Evolutionary conservation across 208 protist genomes (phyloP), one percentile per base, ranked within the genome.

Genomic region (Leishmania arabica): DNA sequence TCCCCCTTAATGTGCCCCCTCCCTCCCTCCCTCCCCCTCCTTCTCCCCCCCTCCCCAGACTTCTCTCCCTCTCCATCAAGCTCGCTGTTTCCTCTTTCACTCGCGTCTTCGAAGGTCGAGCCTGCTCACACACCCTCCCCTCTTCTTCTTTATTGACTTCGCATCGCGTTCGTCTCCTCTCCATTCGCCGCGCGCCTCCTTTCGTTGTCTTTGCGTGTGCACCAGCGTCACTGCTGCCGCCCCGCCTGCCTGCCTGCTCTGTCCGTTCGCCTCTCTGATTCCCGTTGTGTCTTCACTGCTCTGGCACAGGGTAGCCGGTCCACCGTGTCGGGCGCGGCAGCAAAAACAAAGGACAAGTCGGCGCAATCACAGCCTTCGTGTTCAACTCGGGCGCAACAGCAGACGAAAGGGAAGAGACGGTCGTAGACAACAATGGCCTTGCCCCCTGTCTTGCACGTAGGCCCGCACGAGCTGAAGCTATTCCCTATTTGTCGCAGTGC

Each of bases 391-490:
- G 45, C 37, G 54, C 17, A 0, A 21, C 21, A 42, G 45, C n/a
- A 40, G 3, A 31, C 2, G 3, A 34, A n/a, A 1, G 27, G 47
- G 34, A 3, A 7, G 9, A 68, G 31, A 40, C 31, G 6, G 11
- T 27, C 9, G 40, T 53, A 13, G 34, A 21, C 21, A n/a, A 17
- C 21, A 77, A 85, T 82, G 82, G 2, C 58, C 40, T 49, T 85
- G 71, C 82, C 82, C 11, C 53, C 77, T 31, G 73, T 54, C 24
- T 42, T 87, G 45, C 51, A 68, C 2, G 24, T 88, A n/a, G 80
- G 78, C 19, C 31, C 58, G 15, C 80, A 82, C 34, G 62, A 66
- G 40, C 75, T 87, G 45, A 68, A n/a, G 75, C 75, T 84, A 40
- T 21, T 84, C 37, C 40, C 79, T 9, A 64, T 73, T 45, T 77